phyloP scores from a whole-genome alignment of 2,329 filamentous ascomycete species.

The Meredithiella fracta region DNA sequence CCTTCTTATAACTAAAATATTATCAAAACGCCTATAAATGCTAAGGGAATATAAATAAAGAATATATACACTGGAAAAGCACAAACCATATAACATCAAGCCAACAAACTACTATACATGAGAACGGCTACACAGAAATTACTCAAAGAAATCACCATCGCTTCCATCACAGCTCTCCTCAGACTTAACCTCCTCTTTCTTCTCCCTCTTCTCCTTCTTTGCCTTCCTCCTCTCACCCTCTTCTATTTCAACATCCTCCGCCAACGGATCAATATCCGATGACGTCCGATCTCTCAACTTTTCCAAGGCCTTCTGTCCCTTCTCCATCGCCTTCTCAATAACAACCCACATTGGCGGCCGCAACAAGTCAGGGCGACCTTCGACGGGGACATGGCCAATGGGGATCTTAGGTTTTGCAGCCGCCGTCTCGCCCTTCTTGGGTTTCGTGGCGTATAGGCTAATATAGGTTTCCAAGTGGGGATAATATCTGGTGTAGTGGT shows the following conservation, averaged over 20 bases:
- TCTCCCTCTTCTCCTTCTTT: slow-evolving; percentile 16
- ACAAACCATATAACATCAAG: background rate
- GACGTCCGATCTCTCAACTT: slow-evolving; percentile 37
- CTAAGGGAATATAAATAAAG: slow-evolving; percentile 3
- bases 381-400: slow-evolving; percentile 24
- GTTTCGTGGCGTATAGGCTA: slow-evolving; percentile 35
- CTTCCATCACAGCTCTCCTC: slow-evolving; percentile 32
- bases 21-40: slow-evolving; percentile 9
- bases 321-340: slow-evolving; percentile 47
- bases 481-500: slow-evolving; percentile 58
- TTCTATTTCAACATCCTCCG: slow-evolving; percentile 16
- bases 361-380: slow-evolving; percentile 4
- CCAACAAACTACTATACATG: background rate
- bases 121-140: slow-evolving; percentile 6
- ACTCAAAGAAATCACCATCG: slow-evolving; percentile 43
- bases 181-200: slow-evolving; percentile 17
- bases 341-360: slow-evolving; percentile 48
- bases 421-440: slow-evolving; percentile 23
- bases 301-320: slow-evolving; percentile 36
- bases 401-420: slow-evolving; percentile 23
- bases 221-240: slow-evolving; percentile 16
- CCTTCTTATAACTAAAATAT: background rate
- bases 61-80: background rate
- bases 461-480: slow-evolving; percentile 57
- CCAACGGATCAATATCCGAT: slow-evolving; percentile 17